A percentile compares a stretch with the other conserved stretches of the same genome.
These are phyloP conservation scores for Pythium rishiriense DNA, from an alignment of 352 stramenopile genomes.

Conservation along the genomic window DNA sequence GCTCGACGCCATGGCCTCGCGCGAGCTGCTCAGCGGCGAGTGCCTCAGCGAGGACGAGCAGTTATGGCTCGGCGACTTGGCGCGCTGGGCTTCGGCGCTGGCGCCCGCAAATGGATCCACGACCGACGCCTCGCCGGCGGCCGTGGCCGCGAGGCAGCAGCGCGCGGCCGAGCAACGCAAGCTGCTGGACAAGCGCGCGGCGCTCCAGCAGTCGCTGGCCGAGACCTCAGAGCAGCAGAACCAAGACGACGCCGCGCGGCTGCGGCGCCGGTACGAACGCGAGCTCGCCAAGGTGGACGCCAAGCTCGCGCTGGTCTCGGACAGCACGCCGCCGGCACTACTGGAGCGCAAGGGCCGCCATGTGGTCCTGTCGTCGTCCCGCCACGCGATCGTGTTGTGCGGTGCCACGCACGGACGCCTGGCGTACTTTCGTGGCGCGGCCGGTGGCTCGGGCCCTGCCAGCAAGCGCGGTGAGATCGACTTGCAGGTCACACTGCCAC, in stretches of 20 bases:
- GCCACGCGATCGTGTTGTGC: constrained; percentile 54
- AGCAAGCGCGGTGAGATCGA: constrained; percentile 42
- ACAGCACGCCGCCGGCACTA: constrained; percentile 49
- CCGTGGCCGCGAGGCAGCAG: constrained; percentile 35
- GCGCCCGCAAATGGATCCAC: constrained; percentile 15
- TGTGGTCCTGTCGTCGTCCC: constrained; percentile 55
- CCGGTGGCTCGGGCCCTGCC: not conserved
- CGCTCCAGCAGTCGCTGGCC: constrained; percentile 35
- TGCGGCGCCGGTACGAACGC: constrained; percentile 53
- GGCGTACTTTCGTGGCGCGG: constrained; percentile 35
- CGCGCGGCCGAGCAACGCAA: constrained; percentile 55
- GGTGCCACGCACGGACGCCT: constrained; percentile 35
- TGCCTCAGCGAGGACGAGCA: constrained; percentile 35
- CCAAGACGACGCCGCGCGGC: constrained; percentile 20
- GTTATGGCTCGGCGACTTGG: constrained; percentile 36
- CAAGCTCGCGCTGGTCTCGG: constrained; percentile 52
- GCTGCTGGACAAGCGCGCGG: constrained; percentile 55
- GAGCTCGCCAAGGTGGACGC: constrained; percentile 60
- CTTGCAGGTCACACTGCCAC: constrained; percentile 43
- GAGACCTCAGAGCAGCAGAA: constrained; percentile 24
- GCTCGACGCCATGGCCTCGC: constrained; percentile 31
- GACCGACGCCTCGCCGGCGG: not conserved
- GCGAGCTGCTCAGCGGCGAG: constrained; percentile 32
- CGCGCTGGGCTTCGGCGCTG: constrained; percentile 39
- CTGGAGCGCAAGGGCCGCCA: constrained; percentile 56